A percentile compares a stretch with the other conserved stretches of the same genome.
These are phyloP conservation scores for Meyerozyma athensensis DNA, from an alignment of 1,139 yeast genomes.

Conservation along the genomic window DNA sequence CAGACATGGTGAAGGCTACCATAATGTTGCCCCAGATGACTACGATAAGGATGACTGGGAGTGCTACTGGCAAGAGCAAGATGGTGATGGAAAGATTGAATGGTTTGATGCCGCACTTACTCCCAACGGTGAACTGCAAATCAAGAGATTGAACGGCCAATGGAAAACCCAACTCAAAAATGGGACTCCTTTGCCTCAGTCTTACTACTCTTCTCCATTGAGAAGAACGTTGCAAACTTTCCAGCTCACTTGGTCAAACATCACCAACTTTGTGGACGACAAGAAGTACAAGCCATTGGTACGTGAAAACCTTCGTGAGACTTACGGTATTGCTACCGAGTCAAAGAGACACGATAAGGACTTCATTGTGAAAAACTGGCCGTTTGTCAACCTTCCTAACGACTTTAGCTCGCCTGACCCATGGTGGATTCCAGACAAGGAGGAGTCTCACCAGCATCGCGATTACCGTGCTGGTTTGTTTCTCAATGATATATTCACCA, in stretches of 20 bases:
- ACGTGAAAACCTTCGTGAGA: constrained; percentile 33
- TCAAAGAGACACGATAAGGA: constrained; percentile 28
- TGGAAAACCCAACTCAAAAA: constrained; percentile 16
- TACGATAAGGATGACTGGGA: constrained; percentile 23
- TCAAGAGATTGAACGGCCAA: constrained; percentile 14
- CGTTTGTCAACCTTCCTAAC: constrained; percentile 24
- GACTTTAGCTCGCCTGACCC: constrained; percentile 26
- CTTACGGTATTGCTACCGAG: constrained; percentile 34
- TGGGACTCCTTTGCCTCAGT: constrained; percentile 24
- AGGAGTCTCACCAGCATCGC: constrained; percentile 25
- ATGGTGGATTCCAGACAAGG: constrained; percentile 22
- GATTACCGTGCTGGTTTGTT: constrained; percentile 25
- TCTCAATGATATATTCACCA: constrained; percentile 27
- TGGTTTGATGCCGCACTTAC: constrained; percentile 40
- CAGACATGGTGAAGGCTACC: constrained; percentile 41
- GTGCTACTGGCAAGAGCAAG: constrained; percentile 27
- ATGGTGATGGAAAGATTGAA: constrained; percentile 26
- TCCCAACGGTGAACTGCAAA: constrained; percentile 21
- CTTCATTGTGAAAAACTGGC: constrained; percentile 21
- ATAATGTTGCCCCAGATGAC: constrained; percentile 26
- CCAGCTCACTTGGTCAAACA: constrained; percentile 22
- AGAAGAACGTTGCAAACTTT: constrained; percentile 34
- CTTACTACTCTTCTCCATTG: constrained; percentile 32
- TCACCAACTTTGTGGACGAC: constrained; percentile 10
- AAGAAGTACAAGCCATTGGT: constrained; percentile 17